Conservation (phyloP, 805 yeast genomes). For the Kluyveromyces aestuarii region DNA sequence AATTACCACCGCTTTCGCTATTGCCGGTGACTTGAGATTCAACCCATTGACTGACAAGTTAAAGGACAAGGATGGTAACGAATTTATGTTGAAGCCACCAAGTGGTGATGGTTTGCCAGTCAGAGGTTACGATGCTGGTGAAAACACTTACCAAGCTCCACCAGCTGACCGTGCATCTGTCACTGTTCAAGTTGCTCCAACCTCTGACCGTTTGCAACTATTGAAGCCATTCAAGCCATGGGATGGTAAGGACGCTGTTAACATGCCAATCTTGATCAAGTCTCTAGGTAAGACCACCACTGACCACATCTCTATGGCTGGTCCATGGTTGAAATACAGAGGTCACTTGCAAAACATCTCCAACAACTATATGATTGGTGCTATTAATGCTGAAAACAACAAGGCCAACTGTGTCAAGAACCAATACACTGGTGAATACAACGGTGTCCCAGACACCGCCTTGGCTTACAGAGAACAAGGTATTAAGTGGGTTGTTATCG, state of each 20-base stretch:
- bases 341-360: conserved; percentile 99
- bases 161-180: conserved; percentile 77
- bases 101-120: conserved; percentile 84
- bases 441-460: conserved; percentile 96
- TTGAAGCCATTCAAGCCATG: conserved; percentile 91
- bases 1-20: conserved; percentile 89
- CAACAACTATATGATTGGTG: conserved; percentile 99
- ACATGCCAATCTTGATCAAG: conserved; percentile 91
- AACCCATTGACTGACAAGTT: conserved; percentile 91
- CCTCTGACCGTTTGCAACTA: conserved; percentile 91
- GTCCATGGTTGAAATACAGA: conserved; percentile 99
- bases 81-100: conserved; percentile 83
- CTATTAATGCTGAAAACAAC: conserved; percentile 91
- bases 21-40: conserved; percentile 93
- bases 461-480: conserved; percentile 90
- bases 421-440: conserved; percentile 84
- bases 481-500: conserved; percentile 92
- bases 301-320: conserved; percentile 99
- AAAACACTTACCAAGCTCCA: conserved; percentile 94
- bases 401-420: conserved; percentile 89
- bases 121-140: conserved; percentile 87
- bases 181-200: conserved; percentile 70
- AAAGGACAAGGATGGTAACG: conserved; percentile 81
- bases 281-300: conserved; percentile 97
- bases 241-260: conserved; percentile 89